A percentile compares a stretch with the other conserved stretches of the same genome.
phyloP scores from a whole-genome alignment of 331 rosid species.

The Erythrophleum ivorense region DNA sequence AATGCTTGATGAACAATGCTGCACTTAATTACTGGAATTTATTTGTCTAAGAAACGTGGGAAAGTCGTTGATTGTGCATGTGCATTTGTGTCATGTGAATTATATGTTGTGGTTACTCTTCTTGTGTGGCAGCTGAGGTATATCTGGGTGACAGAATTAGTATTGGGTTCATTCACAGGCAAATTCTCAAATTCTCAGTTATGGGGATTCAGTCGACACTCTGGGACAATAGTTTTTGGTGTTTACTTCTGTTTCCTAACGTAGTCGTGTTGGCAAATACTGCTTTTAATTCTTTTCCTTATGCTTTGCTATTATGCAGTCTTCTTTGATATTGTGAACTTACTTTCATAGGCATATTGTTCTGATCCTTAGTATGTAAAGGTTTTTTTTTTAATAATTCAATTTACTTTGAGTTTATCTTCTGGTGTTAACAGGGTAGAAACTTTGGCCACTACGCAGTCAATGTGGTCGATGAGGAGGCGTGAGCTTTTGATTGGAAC shows the following conservation, averaged over 20 bases:
- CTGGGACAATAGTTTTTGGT: background rate
- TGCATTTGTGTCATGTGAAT: background rate
- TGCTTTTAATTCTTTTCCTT: background rate
- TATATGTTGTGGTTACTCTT: no score
- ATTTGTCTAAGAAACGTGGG: background rate
- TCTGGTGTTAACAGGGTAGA: conserved; percentile 58
- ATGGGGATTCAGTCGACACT: background rate
- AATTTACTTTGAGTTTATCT: background rate
- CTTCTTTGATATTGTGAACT: background rate
- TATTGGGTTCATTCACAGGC: background rate
- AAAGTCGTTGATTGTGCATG: background rate
- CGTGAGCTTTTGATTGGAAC: conserved; percentile 26
- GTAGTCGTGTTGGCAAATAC: background rate
- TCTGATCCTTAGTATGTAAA: background rate
- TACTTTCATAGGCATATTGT: background rate
- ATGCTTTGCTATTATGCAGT: background rate
- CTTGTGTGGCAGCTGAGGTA: no score
- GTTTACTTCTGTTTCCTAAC: background rate
- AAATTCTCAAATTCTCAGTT: background rate
- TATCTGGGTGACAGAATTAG: no score
- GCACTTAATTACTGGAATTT: background rate
- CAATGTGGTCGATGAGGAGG: conserved; percentile 54
- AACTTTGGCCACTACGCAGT: conserved; percentile 74
- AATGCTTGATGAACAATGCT: conserved; percentile 13
- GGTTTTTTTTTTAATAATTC: background rate